Evolutionary conservation across 331 rosid genomes (phyloP), one percentile per base, ranked within the genome.

Genomic region (Ulmus americana): DNA sequence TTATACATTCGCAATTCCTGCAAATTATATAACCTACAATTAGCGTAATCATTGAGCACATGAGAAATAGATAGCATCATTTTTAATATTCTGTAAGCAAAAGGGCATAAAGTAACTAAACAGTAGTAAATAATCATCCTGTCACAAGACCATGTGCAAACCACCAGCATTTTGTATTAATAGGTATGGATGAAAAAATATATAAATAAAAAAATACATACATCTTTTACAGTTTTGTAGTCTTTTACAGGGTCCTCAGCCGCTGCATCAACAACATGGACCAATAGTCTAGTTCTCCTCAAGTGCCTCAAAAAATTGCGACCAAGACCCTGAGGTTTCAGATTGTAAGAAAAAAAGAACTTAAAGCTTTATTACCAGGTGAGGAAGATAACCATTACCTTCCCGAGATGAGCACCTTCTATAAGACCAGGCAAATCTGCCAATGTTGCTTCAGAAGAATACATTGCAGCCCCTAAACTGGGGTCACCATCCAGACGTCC

Each of bases 391-490:
- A 55, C n/a, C 68, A 74, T 76, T 89, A 89, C 99, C 99, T 94
- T 94, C 70, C 99, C 99, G 71, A 90, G 81, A 83, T 94, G 99
- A 79, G 99, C 97, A 45, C 99, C 99, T 81, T 94, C 90, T 60
- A 90, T 94, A 69, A 94, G 97, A 70, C 99, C 99, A 51, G 99
- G 99, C 79, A 94, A 81, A 84, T 94, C 99, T 70, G 95, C 99
- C 70, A 94, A 71, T 20, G 99, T 94, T 69, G 95, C 95, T 78
- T 87, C 99, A 11, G 97, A 90, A 45, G 83, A 84, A 79, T 79
- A 90, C 95, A 90, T 85, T 60, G 80, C 91, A 10, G 95, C 88
- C 64, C 97, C 99, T 76, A 94, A 85, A 77, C 83, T 94, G 65
- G 99, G 99, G 83, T 90, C 99, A 50, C 99, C 98, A 55, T 79